Percentiles rank a stretch among this genome's conserved stretches.
Conservation (phyloP, 306 rosid species). For the Ochetophila trinervis region DNA sequence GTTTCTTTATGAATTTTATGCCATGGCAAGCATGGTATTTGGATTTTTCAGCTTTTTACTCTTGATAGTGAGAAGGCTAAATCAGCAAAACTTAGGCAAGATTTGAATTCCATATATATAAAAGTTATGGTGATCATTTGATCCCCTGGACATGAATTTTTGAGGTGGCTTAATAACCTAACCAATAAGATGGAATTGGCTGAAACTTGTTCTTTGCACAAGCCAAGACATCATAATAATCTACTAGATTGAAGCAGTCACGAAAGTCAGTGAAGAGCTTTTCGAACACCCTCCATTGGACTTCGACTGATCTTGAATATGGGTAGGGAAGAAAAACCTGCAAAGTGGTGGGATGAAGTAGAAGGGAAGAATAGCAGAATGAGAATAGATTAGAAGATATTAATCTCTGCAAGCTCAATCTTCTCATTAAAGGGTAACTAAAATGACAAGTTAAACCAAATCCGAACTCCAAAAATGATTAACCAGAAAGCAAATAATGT, state of each 20-base stretch:
- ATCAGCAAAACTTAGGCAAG: not conserved
- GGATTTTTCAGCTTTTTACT: not conserved
- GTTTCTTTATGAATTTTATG: not conserved
- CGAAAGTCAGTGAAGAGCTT: conserved; percentile 86
- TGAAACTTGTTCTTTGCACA: conserved; percentile 79
- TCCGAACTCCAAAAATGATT: not conserved
- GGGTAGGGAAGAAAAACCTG: conserved; percentile 85
- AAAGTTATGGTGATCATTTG: not conserved
- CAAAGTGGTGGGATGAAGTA: conserved; percentile 1
- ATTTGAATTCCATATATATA: conserved; percentile 2
- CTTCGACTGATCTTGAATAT: conserved; percentile 54
- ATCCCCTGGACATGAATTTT: not conserved
- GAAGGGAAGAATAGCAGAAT: not conserved
- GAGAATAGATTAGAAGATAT: not conserved
- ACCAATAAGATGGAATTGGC: conserved; percentile 76
- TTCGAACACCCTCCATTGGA: conserved; percentile 86
- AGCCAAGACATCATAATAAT: conserved; percentile 65
- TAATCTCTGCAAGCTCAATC: too few relatives aligned
- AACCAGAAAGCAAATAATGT: not conserved
- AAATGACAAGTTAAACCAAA: too few relatives aligned
- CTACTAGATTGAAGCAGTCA: conserved; percentile 61
- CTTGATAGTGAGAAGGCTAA: not conserved
- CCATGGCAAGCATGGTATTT: not conserved
- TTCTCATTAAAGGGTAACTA: too few relatives aligned
- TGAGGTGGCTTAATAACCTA: conserved; percentile 45